Percentiles rank a stretch among this genome's conserved stretches.
phyloP scores from a whole-genome alignment of 257 asterid species.

The Nicotiana tomentosiformis region DNA sequence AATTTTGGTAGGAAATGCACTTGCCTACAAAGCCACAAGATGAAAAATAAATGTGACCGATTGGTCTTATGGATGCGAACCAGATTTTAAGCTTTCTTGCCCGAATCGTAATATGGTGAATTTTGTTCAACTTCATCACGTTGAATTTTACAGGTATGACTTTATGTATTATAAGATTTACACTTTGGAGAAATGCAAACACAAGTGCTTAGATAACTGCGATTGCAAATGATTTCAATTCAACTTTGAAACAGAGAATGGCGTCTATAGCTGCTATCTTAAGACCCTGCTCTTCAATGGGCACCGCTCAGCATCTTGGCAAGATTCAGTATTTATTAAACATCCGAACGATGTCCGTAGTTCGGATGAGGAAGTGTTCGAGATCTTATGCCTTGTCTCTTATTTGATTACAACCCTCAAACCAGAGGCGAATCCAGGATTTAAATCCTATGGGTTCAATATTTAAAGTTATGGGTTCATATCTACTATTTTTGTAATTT shows the following conservation, averaged over 20 bases:
- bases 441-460: no score
- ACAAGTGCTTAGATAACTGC: not conserved
- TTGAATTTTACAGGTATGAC: not conserved
- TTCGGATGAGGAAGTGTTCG: not conserved
- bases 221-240: not conserved
- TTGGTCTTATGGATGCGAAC: not conserved
- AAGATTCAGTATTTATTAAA: not conserved
- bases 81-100: not conserved
- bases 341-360: not conserved
- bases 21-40: not conserved
- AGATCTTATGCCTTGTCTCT: not conserved
- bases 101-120: not conserved
- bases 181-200: not conserved
- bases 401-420: slow-evolving; percentile 1
- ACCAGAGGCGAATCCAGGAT: not conserved
- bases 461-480: no score
- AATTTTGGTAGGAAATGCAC: not conserved
- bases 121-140: not conserved
- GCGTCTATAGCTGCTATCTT: not conserved
- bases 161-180: not conserved
- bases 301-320: not conserved
- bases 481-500: no score
- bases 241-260: not conserved
- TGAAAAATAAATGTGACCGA: not conserved
- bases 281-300: slow-evolving; percentile 8